These are phyloP conservation scores for Metschnikowia reukaufii DNA, from an alignment of 805 yeast species.

Conservation along the genomic window DNA sequence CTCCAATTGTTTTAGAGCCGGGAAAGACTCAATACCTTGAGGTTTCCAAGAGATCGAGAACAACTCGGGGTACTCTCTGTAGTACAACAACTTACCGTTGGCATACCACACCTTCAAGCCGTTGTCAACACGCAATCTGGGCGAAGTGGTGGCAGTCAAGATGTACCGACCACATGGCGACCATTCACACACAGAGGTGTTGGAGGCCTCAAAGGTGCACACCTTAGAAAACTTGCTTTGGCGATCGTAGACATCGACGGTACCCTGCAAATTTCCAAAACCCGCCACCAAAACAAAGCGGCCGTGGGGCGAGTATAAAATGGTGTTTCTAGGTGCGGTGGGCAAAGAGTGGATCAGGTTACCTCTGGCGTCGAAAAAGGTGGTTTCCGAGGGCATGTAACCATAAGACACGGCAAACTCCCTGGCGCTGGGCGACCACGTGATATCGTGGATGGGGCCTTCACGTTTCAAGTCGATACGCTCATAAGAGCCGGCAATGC, in stretches of 20 bases:
- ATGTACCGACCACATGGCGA: slow-evolving; percentile 94
- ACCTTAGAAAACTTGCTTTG: slow-evolving; percentile 79
- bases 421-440: slow-evolving; percentile 95
- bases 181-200: slow-evolving; percentile 97
- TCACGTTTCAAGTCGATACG: slow-evolving; percentile 84
- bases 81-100: slow-evolving; percentile 75
- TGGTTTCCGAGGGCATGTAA: slow-evolving; percentile 94
- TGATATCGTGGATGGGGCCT: slow-evolving; percentile 96
- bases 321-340: slow-evolving; percentile 84
- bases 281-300: slow-evolving; percentile 91
- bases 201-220: slow-evolving; percentile 83
- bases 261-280: slow-evolving; percentile 96
- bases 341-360: slow-evolving; percentile 81
- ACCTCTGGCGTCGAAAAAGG: slow-evolving; percentile 94
- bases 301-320: slow-evolving; percentile 91
- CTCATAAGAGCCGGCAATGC: slow-evolving; percentile 90
- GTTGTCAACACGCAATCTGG: slow-evolving; percentile 94
- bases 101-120: slow-evolving; percentile 94
- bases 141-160: slow-evolving; percentile 94
- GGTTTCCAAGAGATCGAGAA: slow-evolving; percentile 85
- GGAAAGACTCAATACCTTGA: slow-evolving; percentile 53
- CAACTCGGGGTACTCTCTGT: slow-evolving; percentile 79
- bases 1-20: slow-evolving; percentile 48
- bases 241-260: slow-evolving; percentile 92
- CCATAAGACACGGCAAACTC: slow-evolving; percentile 98